Conservation (phyloP, 2,329 filamentous ascomycete genomes). For the Stachybotrys chartarum region DNA sequence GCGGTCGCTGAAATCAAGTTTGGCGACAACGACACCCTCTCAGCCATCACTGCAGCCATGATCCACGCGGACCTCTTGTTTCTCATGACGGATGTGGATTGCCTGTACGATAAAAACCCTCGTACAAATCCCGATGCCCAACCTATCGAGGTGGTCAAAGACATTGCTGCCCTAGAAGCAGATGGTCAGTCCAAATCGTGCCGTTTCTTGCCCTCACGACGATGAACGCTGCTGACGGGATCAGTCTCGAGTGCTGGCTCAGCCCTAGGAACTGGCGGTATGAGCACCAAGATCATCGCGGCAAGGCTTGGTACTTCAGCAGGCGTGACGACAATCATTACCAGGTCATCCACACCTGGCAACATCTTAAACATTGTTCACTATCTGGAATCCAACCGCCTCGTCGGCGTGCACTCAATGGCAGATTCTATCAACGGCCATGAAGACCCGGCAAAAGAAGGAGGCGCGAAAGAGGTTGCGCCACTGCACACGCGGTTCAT, state of each 20-base stretch:
- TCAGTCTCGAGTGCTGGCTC: slow-evolving; percentile 83
- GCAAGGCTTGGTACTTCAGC: slow-evolving; percentile 87
- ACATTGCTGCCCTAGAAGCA: slow-evolving; percentile 74
- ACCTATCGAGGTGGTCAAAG: slow-evolving; percentile 86
- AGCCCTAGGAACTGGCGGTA: slow-evolving; percentile 84
- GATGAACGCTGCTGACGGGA: slow-evolving; percentile 8
- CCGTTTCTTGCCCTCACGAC: neutral
- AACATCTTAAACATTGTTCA: slow-evolving; percentile 84
- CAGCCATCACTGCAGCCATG: slow-evolving; percentile 94
- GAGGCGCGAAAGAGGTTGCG: slow-evolving; percentile 28
- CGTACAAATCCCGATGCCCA: slow-evolving; percentile 76
- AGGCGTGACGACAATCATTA: slow-evolving; percentile 93
- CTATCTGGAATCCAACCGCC: slow-evolving; percentile 54
- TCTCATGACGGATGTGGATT: slow-evolving; percentile 98
- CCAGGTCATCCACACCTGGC: slow-evolving; percentile 83
- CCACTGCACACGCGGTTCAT: slow-evolving; percentile 91
- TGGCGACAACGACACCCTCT: slow-evolving; percentile 95
- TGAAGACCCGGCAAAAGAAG: slow-evolving; percentile 3
- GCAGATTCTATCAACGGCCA: slow-evolving; percentile 13
- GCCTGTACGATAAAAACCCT: slow-evolving; percentile 93
- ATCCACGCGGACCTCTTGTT: slow-evolving; percentile 95
- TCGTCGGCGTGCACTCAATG: slow-evolving; percentile 5
- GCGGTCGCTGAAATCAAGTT: slow-evolving; percentile 99
- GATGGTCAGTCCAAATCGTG: slow-evolving; percentile 49
- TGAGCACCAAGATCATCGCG: slow-evolving; percentile 96